A percentile compares a stretch with the other conserved stretches of the same genome.
Evolutionary conservation across 768 basidiomycete species (phyloP).

Genomic region (Panus rudis): DNA sequence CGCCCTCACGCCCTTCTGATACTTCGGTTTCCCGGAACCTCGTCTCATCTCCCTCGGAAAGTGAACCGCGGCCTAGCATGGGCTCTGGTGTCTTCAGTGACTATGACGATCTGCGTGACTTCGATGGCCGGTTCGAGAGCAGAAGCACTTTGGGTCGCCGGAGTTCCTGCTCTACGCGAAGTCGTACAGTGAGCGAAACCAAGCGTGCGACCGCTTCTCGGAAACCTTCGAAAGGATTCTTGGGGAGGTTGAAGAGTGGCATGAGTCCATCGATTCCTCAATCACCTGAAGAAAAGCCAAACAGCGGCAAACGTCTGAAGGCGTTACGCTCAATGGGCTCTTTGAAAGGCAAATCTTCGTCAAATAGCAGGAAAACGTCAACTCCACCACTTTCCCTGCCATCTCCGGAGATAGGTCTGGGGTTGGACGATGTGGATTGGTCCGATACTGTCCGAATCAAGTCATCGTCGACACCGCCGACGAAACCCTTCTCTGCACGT

Average conservation of each 20-base stretch:
- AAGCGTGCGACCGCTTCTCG: slow-evolving; percentile 31
- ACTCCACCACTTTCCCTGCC: slow-evolving; percentile 15
- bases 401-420: slow-evolving; percentile 17
- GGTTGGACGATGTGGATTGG: slow-evolving; percentile 43
- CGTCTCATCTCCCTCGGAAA: slow-evolving; percentile 28
- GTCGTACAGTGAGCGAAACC: slow-evolving; percentile 27
- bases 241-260: slow-evolving; percentile 52
- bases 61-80: slow-evolving; percentile 58
- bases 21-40: not conserved
- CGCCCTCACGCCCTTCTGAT: not conserved
- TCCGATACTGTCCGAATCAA: slow-evolving; percentile 17
- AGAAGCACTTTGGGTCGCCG: slow-evolving; percentile 58
- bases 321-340: slow-evolving; percentile 78
- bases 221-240: slow-evolving; percentile 63
- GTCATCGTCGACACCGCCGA: slow-evolving; percentile 17
- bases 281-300: slow-evolving; percentile 33
- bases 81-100: slow-evolving; percentile 73
- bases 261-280: slow-evolving; percentile 32
- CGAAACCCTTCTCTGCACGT: slow-evolving; percentile 20
- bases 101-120: slow-evolving; percentile 83
- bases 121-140: slow-evolving; percentile 82
- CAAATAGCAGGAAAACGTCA: slow-evolving; percentile 26
- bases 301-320: slow-evolving; percentile 53
- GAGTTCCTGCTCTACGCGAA: slow-evolving; percentile 24
- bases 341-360: slow-evolving; percentile 37